Percentiles rank a stretch among this genome's conserved stretches.
phyloP scores from a whole-genome alignment of 768 basidiomycete genomes.

The Xanthoconium stramineum region DNA sequence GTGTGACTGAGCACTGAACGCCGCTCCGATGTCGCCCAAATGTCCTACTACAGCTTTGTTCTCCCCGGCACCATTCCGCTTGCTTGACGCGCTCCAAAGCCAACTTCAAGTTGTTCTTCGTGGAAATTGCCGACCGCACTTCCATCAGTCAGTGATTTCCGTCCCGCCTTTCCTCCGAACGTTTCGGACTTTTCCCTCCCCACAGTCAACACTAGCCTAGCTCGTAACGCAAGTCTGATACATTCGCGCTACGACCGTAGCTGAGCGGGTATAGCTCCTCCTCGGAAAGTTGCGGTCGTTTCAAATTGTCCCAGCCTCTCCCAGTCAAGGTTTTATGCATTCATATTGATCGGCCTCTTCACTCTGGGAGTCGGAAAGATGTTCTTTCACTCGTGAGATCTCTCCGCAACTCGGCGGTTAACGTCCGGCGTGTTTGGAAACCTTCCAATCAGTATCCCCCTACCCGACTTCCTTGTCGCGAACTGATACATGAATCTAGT shows the following conservation, averaged over 20 bases:
- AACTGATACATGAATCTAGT: not conserved
- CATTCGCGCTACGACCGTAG: not conserved
- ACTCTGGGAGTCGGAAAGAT: not conserved
- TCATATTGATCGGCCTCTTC: not conserved
- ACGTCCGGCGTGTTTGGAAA: not conserved
- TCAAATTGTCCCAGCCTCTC: not conserved
- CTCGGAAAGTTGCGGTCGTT: not conserved
- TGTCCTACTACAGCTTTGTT: not conserved
- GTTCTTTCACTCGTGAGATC: not conserved
- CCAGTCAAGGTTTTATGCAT: not conserved
- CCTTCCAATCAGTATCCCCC: not conserved
- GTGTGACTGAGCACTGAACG: no score
- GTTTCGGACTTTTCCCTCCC: not conserved
- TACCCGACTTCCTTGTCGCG: not conserved
- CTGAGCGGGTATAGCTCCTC: not conserved
- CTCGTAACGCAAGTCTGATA: not conserved
- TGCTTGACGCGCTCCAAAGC: not conserved
- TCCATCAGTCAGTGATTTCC: constrained; percentile 7
- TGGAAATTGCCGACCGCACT: not conserved
- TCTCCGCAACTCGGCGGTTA: not conserved
- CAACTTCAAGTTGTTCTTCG: not conserved
- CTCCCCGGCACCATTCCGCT: not conserved
- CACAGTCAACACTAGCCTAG: not conserved
- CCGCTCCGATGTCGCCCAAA: not conserved
- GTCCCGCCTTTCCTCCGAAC: not conserved